phyloP scores from a whole-genome alignment of 2,329 filamentous ascomycete species.

The Monilinia laxa region DNA sequence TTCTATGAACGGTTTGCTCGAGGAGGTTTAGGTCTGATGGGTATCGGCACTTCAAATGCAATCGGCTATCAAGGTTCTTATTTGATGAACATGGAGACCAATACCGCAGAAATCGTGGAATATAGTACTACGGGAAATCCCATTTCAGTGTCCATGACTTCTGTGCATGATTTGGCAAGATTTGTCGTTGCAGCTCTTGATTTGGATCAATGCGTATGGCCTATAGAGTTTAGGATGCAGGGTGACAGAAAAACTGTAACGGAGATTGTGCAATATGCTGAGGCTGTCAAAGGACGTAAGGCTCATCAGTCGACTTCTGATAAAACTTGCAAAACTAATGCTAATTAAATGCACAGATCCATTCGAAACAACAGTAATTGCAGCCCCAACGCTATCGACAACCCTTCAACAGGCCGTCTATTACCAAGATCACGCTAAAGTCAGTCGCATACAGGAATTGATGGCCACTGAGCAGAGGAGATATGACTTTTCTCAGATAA shows the following conservation, averaged over 20 bases:
- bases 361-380: conserved; percentile 32
- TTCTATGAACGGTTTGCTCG: conserved; percentile 75
- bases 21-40: conserved; percentile 59
- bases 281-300: conserved; percentile 51
- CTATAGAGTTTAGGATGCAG: conserved; percentile 64
- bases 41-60: conserved; percentile 58
- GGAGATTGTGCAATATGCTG: conserved; percentile 56
- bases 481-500: conserved; percentile 62
- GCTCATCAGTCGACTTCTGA: conserved; percentile 11
- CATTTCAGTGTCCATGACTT: conserved; percentile 65
- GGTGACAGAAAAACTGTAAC: conserved; percentile 64
- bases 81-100: conserved; percentile 59
- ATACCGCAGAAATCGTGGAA: conserved; percentile 60
- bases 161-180: conserved; percentile 66
- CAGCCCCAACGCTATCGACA: conserved; percentile 29
- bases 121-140: conserved; percentile 50
- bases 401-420: conserved; percentile 29
- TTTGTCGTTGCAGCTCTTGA: conserved; percentile 70
- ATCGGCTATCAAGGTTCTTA: conserved; percentile 60
- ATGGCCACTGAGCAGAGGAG: conserved; percentile 67
- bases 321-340: neutral
- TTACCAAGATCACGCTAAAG: conserved; percentile 48
- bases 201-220: conserved; percentile 60
- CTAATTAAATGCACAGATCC: conserved; percentile 24
- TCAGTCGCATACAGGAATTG: conserved; percentile 58